Evolutionary conservation across 1,284 basidiomycete genomes (phyloP), one percentile per base, ranked within the genome.

Genomic region (Marasmius tenuissimus): DNA sequence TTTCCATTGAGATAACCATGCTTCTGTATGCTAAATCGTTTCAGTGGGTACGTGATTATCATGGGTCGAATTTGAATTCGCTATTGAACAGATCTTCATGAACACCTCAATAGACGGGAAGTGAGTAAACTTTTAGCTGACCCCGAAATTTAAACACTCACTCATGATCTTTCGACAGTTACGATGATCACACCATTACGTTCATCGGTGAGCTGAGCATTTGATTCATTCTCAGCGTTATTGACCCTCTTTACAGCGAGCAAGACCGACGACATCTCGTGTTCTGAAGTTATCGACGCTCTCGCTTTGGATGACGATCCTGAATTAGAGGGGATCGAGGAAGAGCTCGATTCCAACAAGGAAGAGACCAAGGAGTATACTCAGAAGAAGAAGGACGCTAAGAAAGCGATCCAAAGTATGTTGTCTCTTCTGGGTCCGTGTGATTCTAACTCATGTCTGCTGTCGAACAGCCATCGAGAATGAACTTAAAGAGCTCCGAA

Each of bases 231-330:
- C 49, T 8, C 52, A 22, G 34, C 8, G 40, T 33, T 40, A 50
- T 35, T 38, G 58, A 38, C 39, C 45, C 50, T 64, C 6, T 57
- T 55, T 63, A 18, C 66, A 83, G 85, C 85, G 4, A 84, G 81
- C 62, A 87, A 88, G 71, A 85, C 83, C 61, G 86, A 87, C 61
- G 86, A 88, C 63, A 80, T 88, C n/a, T 84, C 83, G 8, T 85
- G 84, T 61, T 80, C 79, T 0, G 85, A 87, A 65, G 80, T 86
- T 52, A 82, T 87, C 52, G 71, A 71, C 20, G 78, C 81, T 1
- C 75, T 88, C 42, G 65, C 72, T 34, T 75, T 87, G 4, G 77
- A 83, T 3, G 81, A 84, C 49, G 81, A 87, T 45, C 78, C 80
- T 1, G 79, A 81, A 57, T 72, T 86, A 11, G 78, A 81, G 58